Base-by-base conservation (phyloP, 2,329 filamentous ascomycete species). In the Lasiodiplodia gonubiensis region DNA sequence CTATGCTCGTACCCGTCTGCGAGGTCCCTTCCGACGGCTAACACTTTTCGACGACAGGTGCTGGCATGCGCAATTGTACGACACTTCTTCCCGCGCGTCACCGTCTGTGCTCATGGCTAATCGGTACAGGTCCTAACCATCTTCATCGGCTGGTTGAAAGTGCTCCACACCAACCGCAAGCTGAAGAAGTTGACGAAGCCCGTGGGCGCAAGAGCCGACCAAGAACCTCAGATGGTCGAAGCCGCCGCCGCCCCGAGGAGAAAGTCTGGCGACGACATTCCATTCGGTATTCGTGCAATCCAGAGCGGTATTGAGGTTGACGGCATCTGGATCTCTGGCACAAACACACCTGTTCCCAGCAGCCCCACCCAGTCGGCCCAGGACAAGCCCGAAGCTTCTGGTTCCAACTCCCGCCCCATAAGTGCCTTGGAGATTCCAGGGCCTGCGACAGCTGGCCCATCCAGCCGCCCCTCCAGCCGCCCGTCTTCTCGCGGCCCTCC, bases 261-360 rank as follows among this genome's bases (percentile, higher is more conserved):
- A n/a, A 63, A 63, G 16, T 85, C 79, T 71, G 69, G 86, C 79
- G 83, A 87, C 61, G 89, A 92, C 11, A 87, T 96, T 42, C 93
- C 93, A 0, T 97, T 97, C 74, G 94, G 94, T 23, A 88, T 95
- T 64, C 89, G 91, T 72, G 94, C 94, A 7, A 87, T 97, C 55
- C 90, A 97, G 76, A 91, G 87, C 71, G 93, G 93, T 6, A 84
- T 96, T 52, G 87, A 94, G 75, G 87, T 97, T 8, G 92, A 97
- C 70, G 94, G 93, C 4, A 93, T 97, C 61, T 85, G 82, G 81
- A 82, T 83, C 46, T 84, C 82, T 18, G 74, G 77, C 67, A 75
- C 72, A 57, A 84, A 83, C 71, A 83, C 82, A 10, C 78, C 78
- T 4, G 75, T 75, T 35, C 73, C 72, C 67, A 79, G 77, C 71